phyloP scores from a whole-genome alignment of 2,329 filamentous ascomycete species.

The Hymenoscyphus repandus region DNA sequence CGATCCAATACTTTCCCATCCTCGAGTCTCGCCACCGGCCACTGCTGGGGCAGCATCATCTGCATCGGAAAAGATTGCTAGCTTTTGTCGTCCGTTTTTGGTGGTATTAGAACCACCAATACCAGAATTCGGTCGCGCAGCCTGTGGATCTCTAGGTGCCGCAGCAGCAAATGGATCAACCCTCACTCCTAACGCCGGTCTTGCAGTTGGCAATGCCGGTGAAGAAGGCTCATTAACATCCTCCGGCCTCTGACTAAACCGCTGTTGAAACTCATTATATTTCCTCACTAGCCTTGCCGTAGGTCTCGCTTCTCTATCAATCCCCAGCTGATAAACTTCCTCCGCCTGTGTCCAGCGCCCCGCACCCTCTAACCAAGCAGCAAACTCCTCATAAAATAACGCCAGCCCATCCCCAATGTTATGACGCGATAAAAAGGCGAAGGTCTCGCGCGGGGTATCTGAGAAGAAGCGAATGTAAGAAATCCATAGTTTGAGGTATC shows the following conservation, averaged over 20 bases:
- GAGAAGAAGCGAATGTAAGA: constrained; percentile 91
- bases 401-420: constrained; percentile 81
- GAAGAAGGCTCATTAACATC: constrained; percentile 67
- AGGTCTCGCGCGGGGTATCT: constrained; percentile 88
- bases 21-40: constrained; percentile 55
- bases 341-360: constrained; percentile 86
- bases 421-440: constrained; percentile 85
- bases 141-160: constrained; percentile 58
- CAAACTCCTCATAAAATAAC: constrained; percentile 95
- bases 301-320: constrained; percentile 83
- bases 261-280: constrained; percentile 84
- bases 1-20: constrained; percentile 90
- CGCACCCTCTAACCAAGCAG: constrained; percentile 81
- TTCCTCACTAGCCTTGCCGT: constrained; percentile 78
- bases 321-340: constrained; percentile 85
- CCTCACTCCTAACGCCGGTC: constrained; percentile 81
- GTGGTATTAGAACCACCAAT: constrained; percentile 44
- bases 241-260: constrained; percentile 63
- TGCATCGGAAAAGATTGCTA: constrained; percentile 84
- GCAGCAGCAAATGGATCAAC: constrained; percentile 70
- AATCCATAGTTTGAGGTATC: constrained; percentile 91
- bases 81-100: constrained; percentile 71
- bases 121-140: constrained; percentile 46
- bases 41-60: constrained; percentile 53
- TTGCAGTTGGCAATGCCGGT: constrained; percentile 76